phyloP scores from a whole-genome alignment of 2,329 filamentous ascomycete species.

The Lecanicillium sp. region DNA sequence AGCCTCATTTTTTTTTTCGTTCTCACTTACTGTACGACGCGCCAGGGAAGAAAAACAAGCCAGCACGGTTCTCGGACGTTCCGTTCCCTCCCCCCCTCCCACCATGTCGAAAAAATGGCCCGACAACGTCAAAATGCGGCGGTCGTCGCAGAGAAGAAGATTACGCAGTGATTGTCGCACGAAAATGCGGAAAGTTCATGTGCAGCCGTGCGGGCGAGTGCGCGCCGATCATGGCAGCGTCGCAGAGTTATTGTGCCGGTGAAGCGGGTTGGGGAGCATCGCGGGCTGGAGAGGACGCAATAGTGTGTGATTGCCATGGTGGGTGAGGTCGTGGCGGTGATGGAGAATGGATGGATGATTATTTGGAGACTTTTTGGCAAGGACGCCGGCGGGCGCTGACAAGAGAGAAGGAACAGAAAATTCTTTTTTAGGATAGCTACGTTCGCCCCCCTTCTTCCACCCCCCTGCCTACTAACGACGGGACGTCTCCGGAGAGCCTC shows the following conservation, averaged over 20 bases:
- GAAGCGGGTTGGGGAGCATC: constrained; percentile 4
- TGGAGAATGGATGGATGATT: constrained; percentile 2
- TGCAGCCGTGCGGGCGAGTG: background rate
- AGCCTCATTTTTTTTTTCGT: constrained; percentile 9
- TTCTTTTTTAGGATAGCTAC: too few relatives aligned
- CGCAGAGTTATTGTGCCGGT: background rate
- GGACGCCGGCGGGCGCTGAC: too few relatives aligned
- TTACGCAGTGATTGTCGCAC: background rate
- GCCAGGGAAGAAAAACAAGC: too few relatives aligned
- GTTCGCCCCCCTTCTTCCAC: too few relatives aligned
- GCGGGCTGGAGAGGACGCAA: too few relatives aligned
- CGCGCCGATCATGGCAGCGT: background rate
- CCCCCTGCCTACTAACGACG: too few relatives aligned
- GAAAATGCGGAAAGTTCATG: constrained; percentile 15
- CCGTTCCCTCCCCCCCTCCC: constrained; percentile 3
- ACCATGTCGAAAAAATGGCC: too few relatives aligned
- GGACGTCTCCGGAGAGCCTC: too few relatives aligned
- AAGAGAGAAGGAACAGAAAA: too few relatives aligned
- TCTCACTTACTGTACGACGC: background rate
- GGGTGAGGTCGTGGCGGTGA: background rate
- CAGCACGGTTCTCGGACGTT: constrained; percentile 11
- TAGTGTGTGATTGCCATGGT: constrained; percentile 7
- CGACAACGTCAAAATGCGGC: too few relatives aligned
- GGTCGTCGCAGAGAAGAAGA: background rate
- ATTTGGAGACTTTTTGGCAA: too few relatives aligned